A percentile compares a stretch with the other conserved stretches of the same genome.
Conservation (phyloP, 306 rosid genomes). For the Lathyrus aphaca region DNA sequence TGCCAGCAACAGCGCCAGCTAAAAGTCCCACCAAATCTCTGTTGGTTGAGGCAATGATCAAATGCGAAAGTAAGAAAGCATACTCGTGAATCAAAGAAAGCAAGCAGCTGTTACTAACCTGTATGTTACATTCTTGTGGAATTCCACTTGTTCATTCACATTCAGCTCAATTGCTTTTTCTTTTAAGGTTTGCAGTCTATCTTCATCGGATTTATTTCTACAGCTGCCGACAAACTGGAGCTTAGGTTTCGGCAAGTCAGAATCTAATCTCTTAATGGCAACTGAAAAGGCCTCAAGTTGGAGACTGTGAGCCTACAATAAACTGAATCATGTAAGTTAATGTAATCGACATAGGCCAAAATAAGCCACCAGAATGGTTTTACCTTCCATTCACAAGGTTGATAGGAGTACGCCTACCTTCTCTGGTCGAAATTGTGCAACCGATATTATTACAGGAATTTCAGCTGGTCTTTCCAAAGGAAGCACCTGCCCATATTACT, state of each 20-base stretch:
- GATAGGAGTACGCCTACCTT: conserved; percentile 73
- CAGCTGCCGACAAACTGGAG: conserved; percentile 95
- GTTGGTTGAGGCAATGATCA: conserved; percentile 40
- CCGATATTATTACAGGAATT: conserved; percentile 68
- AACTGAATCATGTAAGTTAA: conserved; percentile 43
- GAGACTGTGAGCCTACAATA: conserved; percentile 78
- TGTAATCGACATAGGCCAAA: conserved; percentile 41
- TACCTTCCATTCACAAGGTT: conserved; percentile 58
- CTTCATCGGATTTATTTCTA: conserved; percentile 82
- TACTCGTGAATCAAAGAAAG: background rate
- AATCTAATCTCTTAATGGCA: conserved; percentile 67
- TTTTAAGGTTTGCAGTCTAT: conserved; percentile 72
- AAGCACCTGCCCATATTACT: conserved; percentile 63
- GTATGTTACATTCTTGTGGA: conserved; percentile 75
- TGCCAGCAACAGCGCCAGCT: conserved; percentile 78
- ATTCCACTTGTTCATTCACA: conserved; percentile 73
- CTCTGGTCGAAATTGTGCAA: conserved; percentile 98
- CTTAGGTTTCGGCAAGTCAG: conserved; percentile 64
- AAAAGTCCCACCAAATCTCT: conserved; percentile 81
- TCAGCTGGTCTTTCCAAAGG: conserved; percentile 73
- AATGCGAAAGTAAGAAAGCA: conserved; percentile 20
- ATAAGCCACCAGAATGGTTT: conserved; percentile 45
- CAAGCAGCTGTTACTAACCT: conserved; percentile 52
- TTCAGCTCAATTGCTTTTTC: conserved; percentile 68
- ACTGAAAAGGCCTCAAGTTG: conserved; percentile 93